phyloP scores from a whole-genome alignment of 1,284 basidiomycete genomes.

The Melampsora medusae region DNA sequence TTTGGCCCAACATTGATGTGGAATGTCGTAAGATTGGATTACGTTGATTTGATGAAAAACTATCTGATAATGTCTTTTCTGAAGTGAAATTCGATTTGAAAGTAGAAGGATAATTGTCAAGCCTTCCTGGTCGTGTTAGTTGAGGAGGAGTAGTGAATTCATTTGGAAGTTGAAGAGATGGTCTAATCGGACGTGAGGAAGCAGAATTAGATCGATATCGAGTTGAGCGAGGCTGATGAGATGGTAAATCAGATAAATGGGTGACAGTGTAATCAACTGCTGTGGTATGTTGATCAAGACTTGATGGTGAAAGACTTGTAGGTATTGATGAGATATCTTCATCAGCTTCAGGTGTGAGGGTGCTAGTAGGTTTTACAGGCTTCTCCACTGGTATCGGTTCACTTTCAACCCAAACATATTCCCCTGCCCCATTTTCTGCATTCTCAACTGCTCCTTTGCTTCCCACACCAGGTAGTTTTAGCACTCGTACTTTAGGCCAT shows the following conservation, averaged over 20 bases:
- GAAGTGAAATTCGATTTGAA: not conserved
- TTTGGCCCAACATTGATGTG: not conserved
- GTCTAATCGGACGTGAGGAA: not conserved
- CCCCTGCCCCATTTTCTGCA: constrained; percentile 93
- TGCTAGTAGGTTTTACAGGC: not conserved
- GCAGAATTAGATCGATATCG: constrained; percentile 5
- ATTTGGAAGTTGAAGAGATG: not conserved
- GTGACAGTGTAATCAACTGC: not conserved
- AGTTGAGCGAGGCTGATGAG: not conserved
- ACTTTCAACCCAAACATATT: constrained; percentile 43
- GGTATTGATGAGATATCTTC: constrained; percentile 16
- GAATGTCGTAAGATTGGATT: constrained; percentile 2
- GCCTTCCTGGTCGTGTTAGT: not conserved
- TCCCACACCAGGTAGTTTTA: constrained; percentile 60
- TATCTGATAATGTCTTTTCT: not conserved
- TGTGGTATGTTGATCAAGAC: not conserved
- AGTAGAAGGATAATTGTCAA: not conserved
- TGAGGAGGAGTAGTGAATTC: not conserved
- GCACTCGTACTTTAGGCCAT: constrained; percentile 58
- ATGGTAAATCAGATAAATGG: constrained; percentile 14
- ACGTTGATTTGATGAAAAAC: not conserved
- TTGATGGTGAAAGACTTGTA: not conserved
- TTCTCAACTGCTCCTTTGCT: constrained; percentile 94
- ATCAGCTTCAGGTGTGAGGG: constrained; percentile 33
- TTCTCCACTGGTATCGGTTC: not conserved